Evolutionary conservation across 164 flowering plant species (phyloP), one percentile per base, ranked within the genome.

Genomic region (Euptelea pleiosperma): DNA sequence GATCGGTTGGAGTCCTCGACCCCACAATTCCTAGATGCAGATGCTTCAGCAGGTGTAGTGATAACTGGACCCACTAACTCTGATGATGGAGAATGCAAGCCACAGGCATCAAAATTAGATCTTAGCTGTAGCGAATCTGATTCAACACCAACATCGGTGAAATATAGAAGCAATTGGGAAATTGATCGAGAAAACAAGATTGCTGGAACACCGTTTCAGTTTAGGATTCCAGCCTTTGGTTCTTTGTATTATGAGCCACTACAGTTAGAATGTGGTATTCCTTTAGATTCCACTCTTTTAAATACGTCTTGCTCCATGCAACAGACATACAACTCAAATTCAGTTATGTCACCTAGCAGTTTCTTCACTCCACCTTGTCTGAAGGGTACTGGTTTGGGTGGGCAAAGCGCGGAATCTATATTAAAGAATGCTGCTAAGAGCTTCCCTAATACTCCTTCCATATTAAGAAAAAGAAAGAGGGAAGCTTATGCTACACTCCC

Each of bases 381-480:
- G 60, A 83, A 75, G 69, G 49, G 68, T 64, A 47, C 67, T 55
- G 51, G 60, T 59, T 57, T 68, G 26, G 62, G 60, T 49, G 41
- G 54, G 25, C 78, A 52, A 45, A 82, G 78, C 62, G 88, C 86
- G 11, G 93, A 83, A 65, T 83, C 87, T 41, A 75, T 90, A 40
- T 64, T 94, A 63, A 82, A 67, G 73, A 72, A 71, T 55, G 99
- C 99, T 56, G 97, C 99, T 14, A 75, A 50, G 74, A 90, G 74
- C 54, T 94, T 82, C 57, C 83, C 86, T 3, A 83, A 81, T 60
- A 86, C 93, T 58, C 99, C 99, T 65, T 86, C 97, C 50, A 94
- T 94, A 53, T 61, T 88, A 25, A 67, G 96, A 46, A 94, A 84
- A 70, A 81, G 97, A 73, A 83, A 75, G 68, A 62, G 63, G n/a